Base-by-base conservation (phyloP, 1,139 yeast genomes). In the Yamadazyma epiphylla region DNA sequence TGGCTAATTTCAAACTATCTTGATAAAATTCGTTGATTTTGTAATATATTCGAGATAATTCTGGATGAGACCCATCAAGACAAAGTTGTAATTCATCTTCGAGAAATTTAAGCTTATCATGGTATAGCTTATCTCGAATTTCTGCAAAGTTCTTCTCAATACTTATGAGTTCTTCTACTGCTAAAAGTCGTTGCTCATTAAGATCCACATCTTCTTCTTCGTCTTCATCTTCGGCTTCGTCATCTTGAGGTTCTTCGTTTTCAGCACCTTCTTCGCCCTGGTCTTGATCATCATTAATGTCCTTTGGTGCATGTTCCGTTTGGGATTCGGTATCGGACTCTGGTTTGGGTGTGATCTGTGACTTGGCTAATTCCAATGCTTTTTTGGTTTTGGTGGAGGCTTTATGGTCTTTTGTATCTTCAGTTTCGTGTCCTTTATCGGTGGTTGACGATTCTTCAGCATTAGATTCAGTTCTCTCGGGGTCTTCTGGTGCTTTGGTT, bases 21-120 rank as follows among this genome's bases (percentile, higher is more conserved):
- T 82, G 85, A 37, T 85, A 75, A 37, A 78, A 74, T 25, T 76
- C 73, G 38, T 83, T 82, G 37, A 89, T 80, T 53, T 80, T 83
- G 37, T 74, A 75, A 50, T 85, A 83, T 19, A 73, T 70, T 42
- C 70, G 70, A n/a, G 75, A 54, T 26, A 74, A 58, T 48, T 89
- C 96, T 0, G 97, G 97, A 53, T 91, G 98, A 14, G 89, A 76
- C 5, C 96, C 96, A 44, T 82, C 85, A 20, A 82, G 64, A 58
- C 97, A 89, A 68, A 89, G 74, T 47, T 83, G 85, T 38, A 89
- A 64, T 55, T 91, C 97, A 27, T 84, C 81, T 45, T 85, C 87
- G 39, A 84, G 69, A 38, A 85, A 73, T 29, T 74, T 67, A 53
- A 88, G 64, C 53, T 86, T 88, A 53, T 81, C 86, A 38, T 79